Percentiles rank a stretch among this genome's conserved stretches.
Conservation (phyloP, 176 grass and related monocot species). For the Tillandsia leiboldiana region DNA sequence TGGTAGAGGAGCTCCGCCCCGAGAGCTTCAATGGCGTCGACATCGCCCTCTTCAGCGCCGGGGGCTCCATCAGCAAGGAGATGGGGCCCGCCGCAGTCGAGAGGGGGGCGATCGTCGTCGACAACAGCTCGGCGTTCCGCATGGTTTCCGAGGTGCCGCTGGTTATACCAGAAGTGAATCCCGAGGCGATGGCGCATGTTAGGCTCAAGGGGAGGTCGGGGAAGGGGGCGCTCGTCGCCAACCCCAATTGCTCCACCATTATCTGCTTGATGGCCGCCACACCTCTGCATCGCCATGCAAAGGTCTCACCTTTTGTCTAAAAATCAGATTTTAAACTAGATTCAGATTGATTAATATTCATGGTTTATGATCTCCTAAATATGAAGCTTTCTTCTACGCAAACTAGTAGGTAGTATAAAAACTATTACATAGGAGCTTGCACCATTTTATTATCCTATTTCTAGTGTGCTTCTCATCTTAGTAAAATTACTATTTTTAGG, state of each 20-base stretch:
- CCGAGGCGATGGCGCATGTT: conserved; percentile 69
- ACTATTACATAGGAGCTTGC: too few species aligned
- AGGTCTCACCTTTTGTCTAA: conserved; percentile 29
- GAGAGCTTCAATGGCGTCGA: conserved; percentile 78
- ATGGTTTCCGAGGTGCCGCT: conserved; percentile 87
- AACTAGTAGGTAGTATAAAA: too few species aligned
- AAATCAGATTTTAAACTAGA: not conserved
- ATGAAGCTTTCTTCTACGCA: too few species aligned
- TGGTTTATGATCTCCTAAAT: too few species aligned
- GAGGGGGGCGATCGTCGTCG: conserved; percentile 69
- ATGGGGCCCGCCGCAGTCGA: conserved; percentile 55
- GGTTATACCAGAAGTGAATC: conserved; percentile 89
- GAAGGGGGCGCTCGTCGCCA: conserved; percentile 77
- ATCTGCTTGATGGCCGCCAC: conserved; percentile 94
- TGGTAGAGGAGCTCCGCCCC: conserved; percentile 60
- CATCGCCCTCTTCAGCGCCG: conserved; percentile 86
- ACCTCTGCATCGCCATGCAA: conserved; percentile 77
- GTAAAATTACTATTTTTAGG: too few species aligned
- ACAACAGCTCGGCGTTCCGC: conserved; percentile 88
- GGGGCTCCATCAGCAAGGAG: conserved; percentile 51
- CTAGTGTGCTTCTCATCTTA: too few species aligned
- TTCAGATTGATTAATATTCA: too few species aligned
- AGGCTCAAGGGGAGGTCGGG: conserved; percentile 45
- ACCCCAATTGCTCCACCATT: conserved; percentile 95
- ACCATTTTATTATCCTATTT: too few species aligned